A percentile compares a stretch with the other conserved stretches of the same genome.
phyloP scores from a whole-genome alignment of 1,139 yeast species.

The Yamadazyma triangularis region DNA sequence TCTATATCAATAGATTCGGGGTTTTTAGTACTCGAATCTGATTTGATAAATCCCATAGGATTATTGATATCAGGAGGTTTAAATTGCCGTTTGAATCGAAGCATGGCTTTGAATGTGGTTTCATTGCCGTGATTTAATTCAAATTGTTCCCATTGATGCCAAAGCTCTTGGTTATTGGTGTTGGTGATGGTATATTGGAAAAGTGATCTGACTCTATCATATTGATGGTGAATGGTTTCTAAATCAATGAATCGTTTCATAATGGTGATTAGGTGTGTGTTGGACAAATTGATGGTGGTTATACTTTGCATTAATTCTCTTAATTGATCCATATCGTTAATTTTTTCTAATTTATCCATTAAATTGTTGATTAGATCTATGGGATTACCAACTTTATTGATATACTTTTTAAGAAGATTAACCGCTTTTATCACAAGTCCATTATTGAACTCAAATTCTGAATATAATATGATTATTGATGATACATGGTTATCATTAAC shows the following conservation, averaged over 20 bases:
- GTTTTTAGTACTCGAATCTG: slow-evolving; percentile 14
- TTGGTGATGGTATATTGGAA: slow-evolving; percentile 32
- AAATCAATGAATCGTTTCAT: slow-evolving; percentile 39
- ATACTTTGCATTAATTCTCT: background rate
- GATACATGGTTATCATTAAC: slow-evolving; percentile 36
- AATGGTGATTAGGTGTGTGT: slow-evolving; percentile 25
- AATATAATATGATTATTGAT: slow-evolving; percentile 51
- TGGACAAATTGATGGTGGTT: slow-evolving; percentile 3
- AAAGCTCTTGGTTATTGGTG: slow-evolving; percentile 5
- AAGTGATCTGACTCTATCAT: slow-evolving; percentile 57
- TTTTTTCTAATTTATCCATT: slow-evolving; percentile 4
- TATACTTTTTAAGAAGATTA: slow-evolving; percentile 17
- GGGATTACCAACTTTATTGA: slow-evolving; percentile 6
- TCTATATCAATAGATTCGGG: slow-evolving; percentile 69
- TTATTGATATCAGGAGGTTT: slow-evolving; percentile 24
- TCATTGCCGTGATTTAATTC: slow-evolving; percentile 72
- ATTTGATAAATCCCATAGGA: too few relatives aligned
- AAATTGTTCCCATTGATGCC: slow-evolving; percentile 60
- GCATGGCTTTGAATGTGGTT: slow-evolving; percentile 68
- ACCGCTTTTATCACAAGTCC: slow-evolving; percentile 26
- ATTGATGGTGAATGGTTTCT: slow-evolving; percentile 47
- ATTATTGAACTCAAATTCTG: slow-evolving; percentile 49
- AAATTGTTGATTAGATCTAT: slow-evolving; percentile 7
- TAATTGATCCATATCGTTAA: background rate
- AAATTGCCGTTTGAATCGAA: slow-evolving; percentile 53